Evolutionary conservation across 225 moss, liverwort and hornwort genomes (phyloP).

Genomic region (Antitrichia curtipendula): DNA sequence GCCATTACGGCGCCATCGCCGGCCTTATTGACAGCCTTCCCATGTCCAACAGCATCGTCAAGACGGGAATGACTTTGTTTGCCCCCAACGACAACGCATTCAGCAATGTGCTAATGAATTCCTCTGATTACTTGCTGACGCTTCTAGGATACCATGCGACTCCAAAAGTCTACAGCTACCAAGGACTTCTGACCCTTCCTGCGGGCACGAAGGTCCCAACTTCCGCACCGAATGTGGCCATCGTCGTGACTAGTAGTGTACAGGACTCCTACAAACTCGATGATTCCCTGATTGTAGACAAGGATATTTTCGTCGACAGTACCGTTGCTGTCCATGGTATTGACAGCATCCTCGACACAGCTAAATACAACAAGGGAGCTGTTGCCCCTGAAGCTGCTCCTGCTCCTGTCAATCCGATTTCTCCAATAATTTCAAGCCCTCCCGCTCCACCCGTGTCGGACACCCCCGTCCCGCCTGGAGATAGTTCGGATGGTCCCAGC

Average conservation of each 20-base stretch:
- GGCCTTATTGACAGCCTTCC: constrained; percentile 70
- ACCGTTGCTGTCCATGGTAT: constrained; percentile 76
- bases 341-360: constrained; percentile 48
- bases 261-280: constrained; percentile 45
- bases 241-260: constrained; percentile 43
- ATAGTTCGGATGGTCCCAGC: not conserved
- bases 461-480: not conserved
- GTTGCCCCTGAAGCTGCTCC: constrained; percentile 28
- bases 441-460: constrained; percentile 11
- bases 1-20: constrained; percentile 69
- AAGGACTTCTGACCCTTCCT: constrained; percentile 31
- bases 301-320: constrained; percentile 58
- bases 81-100: constrained; percentile 74
- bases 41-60: constrained; percentile 18
- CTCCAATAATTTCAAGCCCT: constrained; percentile 8
- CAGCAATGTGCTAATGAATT: constrained; percentile 41
- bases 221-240: constrained; percentile 24
- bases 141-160: constrained; percentile 51
- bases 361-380: constrained; percentile 36
- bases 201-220: constrained; percentile 40
- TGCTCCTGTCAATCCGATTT: constrained; percentile 11
- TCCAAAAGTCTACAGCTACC: constrained; percentile 52
- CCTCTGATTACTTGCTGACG: constrained; percentile 6
- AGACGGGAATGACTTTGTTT: constrained; percentile 57
- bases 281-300: constrained; percentile 40